A percentile compares a stretch with the other conserved stretches of the same genome.
phyloP scores from a whole-genome alignment of 1,284 basidiomycete genomes.

The Puccinia polysora region DNA sequence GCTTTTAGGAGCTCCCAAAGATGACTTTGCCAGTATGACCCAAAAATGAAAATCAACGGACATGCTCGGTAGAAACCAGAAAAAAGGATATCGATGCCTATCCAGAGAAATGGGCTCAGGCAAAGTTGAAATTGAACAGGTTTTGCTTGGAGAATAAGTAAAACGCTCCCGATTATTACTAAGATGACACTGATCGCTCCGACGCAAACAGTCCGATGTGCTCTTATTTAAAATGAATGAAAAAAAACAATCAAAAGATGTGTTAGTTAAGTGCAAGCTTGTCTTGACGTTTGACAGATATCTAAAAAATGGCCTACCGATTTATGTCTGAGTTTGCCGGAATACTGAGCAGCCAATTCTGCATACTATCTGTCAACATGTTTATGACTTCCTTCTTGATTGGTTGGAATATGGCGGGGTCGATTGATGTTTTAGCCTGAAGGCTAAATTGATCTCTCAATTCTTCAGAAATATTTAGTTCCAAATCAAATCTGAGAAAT shows the following conservation, averaged over 20 bases:
- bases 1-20: slow-evolving; percentile 23
- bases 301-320: not conserved
- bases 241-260: not conserved
- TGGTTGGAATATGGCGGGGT: slow-evolving; percentile 16
- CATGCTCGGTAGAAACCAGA: slow-evolving; percentile 29
- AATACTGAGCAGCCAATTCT: slow-evolving; percentile 12
- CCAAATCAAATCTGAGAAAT: slow-evolving; percentile 4
- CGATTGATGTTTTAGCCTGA: not conserved
- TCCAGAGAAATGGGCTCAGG: slow-evolving; percentile 18
- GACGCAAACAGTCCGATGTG: not conserved
- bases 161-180: slow-evolving; percentile 6
- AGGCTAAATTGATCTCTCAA: slow-evolving; percentile 27
- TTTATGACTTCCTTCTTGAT: slow-evolving; percentile 24
- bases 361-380: slow-evolving; percentile 36
- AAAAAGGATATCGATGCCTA: slow-evolving; percentile 14
- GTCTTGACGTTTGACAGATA: not conserved
- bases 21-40: slow-evolving; percentile 30
- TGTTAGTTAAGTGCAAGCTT: not conserved
- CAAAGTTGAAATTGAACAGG: not conserved
- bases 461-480: slow-evolving; percentile 30
- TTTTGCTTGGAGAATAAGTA: not conserved
- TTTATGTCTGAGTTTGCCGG: slow-evolving; percentile 15
- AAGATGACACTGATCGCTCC: not conserved
- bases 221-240: not conserved
- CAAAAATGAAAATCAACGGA: slow-evolving; percentile 36